Evolutionary conservation across 2,329 filamentous ascomycete species (phyloP).

Genomic region (Knoxdaviesia capensis): DNA sequence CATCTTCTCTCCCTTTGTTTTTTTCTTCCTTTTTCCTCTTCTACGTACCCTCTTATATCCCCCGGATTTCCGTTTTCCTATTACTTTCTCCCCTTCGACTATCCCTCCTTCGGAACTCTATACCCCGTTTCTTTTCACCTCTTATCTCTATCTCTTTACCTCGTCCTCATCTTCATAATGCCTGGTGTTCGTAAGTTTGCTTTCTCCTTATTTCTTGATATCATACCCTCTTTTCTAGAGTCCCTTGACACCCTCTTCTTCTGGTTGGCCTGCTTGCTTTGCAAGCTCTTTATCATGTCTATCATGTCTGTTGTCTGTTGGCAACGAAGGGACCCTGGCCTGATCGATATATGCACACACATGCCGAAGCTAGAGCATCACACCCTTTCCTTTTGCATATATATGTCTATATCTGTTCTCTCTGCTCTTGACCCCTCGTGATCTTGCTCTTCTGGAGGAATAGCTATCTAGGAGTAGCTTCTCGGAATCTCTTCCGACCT

Average conservation of each 20-base stretch:
- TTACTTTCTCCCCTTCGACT: background rate
- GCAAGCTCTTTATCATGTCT: background rate
- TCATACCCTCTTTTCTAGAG: background rate
- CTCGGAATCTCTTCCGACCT: too few relatives aligned
- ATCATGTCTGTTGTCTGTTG: background rate
- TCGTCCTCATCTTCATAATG: conserved; percentile 1
- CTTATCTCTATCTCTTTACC: background rate
- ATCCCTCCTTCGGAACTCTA: background rate
- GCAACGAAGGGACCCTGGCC: background rate
- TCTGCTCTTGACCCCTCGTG: too few relatives aligned
- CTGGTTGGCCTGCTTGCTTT: background rate
- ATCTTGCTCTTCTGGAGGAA: too few relatives aligned
- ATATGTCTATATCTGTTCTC: too few relatives aligned
- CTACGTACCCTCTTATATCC: background rate
- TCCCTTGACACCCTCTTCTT: background rate
- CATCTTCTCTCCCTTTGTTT: background rate
- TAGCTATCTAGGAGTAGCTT: too few relatives aligned
- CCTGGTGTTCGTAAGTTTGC: conserved; percentile 4
- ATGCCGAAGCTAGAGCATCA: background rate
- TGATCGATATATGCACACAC: background rate
- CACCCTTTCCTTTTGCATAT: too few relatives aligned
- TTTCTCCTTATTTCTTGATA: background rate
- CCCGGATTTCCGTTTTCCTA: background rate
- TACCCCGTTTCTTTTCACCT: background rate
- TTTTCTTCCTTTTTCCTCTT: background rate